Evolutionary conservation across 331 rosid species (phyloP).

Genomic region (Acacia concinna): DNA sequence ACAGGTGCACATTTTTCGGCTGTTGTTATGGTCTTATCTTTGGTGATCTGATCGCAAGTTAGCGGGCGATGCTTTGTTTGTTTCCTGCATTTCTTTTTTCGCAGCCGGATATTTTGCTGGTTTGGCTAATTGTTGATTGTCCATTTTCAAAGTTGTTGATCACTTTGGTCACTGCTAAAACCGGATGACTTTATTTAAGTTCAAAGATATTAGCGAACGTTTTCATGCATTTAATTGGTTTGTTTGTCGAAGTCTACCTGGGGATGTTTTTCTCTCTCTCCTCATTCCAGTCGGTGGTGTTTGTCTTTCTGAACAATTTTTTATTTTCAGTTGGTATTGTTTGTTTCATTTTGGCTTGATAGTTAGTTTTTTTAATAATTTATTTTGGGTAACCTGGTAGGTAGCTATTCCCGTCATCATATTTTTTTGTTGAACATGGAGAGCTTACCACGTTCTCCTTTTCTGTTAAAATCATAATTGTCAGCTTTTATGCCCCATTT

Average conservation of each 20-base stretch:
- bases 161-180: slow-evolving; percentile 29
- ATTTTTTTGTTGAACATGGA: slow-evolving; percentile 5
- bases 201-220: slow-evolving; percentile 23
- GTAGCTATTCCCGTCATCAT: slow-evolving; percentile 23
- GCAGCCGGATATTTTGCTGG: slow-evolving; percentile 14
- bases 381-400: background rate
- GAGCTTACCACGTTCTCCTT: slow-evolving; percentile 38
- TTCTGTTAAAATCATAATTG: background rate
- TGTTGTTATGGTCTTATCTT: background rate
- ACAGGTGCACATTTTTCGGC: background rate
- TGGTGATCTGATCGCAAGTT: slow-evolving; percentile 35
- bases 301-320: slow-evolving; percentile 29
- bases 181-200: slow-evolving; percentile 16
- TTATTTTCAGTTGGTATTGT: slow-evolving; percentile 6
- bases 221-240: slow-evolving; percentile 27
- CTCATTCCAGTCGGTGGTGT: slow-evolving; percentile 34
- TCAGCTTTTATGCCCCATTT: background rate
- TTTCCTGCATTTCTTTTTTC: slow-evolving; percentile 11
- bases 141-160: slow-evolving; percentile 23
- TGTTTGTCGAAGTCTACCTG: background rate
- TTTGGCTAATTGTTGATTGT: slow-evolving; percentile 21
- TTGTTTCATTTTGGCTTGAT: slow-evolving; percentile 25
- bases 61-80: background rate
- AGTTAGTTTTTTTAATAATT: slow-evolving; percentile 11
- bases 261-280: slow-evolving; percentile 31